phyloP scores from a whole-genome alignment of 2,329 filamentous ascomycete species.

The Didymella arachidicola region DNA sequence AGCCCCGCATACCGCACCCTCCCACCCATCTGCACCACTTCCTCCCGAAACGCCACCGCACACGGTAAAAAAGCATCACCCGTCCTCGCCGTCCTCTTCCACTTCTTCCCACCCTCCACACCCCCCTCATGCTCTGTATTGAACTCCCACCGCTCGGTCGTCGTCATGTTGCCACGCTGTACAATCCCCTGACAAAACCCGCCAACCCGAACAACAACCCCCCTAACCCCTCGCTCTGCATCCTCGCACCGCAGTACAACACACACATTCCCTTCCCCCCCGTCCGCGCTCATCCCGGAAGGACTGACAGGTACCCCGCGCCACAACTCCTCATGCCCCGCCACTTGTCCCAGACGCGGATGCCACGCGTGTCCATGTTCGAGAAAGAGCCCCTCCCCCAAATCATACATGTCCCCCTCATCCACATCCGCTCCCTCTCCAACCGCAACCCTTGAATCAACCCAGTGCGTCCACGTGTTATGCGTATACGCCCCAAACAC shows the following conservation, averaged over 20 bases:
- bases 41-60: constrained; percentile 44
- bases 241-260: constrained; percentile 53
- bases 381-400: constrained; percentile 35
- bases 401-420: constrained; percentile 64
- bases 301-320: constrained; percentile 54
- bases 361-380: constrained; percentile 70
- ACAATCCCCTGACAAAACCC: constrained; percentile 65
- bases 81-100: constrained; percentile 50
- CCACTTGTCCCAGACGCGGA: constrained; percentile 57
- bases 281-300: neutral
- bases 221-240: constrained; percentile 52
- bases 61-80: constrained; percentile 54
- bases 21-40: constrained; percentile 40
- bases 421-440: constrained; percentile 55
- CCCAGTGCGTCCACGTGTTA: constrained; percentile 65
- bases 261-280: constrained; percentile 30
- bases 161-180: constrained; percentile 50
- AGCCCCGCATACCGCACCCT: constrained; percentile 44
- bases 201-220: constrained; percentile 64
- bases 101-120: constrained; percentile 23
- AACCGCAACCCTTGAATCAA: constrained; percentile 61
- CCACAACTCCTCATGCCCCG: constrained; percentile 75
- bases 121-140: neutral
- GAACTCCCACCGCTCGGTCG: constrained; percentile 65
- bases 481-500: neutral